These are phyloP conservation scores for Penicillium macrosclerotiorum DNA, from an alignment of 495 filamentous ascomycete species.

Conservation along the genomic window DNA sequence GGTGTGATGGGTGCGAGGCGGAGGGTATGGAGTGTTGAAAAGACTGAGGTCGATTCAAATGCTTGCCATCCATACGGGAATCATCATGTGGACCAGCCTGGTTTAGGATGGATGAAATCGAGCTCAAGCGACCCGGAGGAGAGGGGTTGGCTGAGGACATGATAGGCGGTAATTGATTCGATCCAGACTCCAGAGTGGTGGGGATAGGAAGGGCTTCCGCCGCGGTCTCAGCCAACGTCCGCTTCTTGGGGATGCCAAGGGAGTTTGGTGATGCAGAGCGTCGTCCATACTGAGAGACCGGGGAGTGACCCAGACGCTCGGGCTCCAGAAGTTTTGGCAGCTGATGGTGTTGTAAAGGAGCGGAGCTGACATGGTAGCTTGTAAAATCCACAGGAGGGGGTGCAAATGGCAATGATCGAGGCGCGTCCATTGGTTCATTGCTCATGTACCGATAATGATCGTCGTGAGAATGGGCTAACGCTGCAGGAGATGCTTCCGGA, in stretches of 20 bases:
- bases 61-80: constrained; percentile 48
- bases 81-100: constrained; percentile 40
- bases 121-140: constrained; percentile 59
- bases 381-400: constrained; percentile 55
- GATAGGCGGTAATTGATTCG: constrained; percentile 47
- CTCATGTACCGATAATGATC: constrained; percentile 52
- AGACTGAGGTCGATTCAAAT: constrained; percentile 34
- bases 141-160: constrained; percentile 41
- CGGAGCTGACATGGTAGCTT: constrained; percentile 37
- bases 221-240: constrained; percentile 38
- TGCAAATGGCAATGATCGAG: constrained; percentile 33
- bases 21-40: constrained; percentile 31
- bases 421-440: constrained; percentile 34
- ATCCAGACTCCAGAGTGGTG: constrained; percentile 35
- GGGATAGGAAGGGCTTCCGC: constrained; percentile 30
- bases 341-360: constrained; percentile 39
- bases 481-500: constrained; percentile 43
- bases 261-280: constrained; percentile 42
- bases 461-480: constrained; percentile 57
- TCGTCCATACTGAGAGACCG: constrained; percentile 37
- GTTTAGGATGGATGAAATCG: constrained; percentile 80
- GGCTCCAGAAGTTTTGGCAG: constrained; percentile 44
- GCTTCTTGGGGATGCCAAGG: constrained; percentile 41
- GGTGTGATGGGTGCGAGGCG: constrained; percentile 22
- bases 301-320: constrained; percentile 32